These are phyloP conservation scores for Nannochloropsis granulata DNA, from an alignment of 108 stramenopile genomes.

Conservation along the genomic window DNA sequence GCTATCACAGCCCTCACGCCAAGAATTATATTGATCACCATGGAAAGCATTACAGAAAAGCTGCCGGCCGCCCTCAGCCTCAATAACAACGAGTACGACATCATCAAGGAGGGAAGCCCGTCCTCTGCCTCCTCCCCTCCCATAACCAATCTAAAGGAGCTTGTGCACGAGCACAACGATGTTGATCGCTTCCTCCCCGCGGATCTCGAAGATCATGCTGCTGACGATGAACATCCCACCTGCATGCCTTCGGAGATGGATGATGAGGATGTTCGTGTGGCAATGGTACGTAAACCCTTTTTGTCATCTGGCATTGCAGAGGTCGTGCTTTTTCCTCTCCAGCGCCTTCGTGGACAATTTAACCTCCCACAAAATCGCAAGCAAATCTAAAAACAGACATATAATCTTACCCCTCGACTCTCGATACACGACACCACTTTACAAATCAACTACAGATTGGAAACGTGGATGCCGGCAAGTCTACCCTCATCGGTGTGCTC, in stretches of 20 bases:
- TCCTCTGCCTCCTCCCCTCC: neutral
- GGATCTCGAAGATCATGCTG: neutral
- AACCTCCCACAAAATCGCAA: too few species aligned
- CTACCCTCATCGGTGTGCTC: conserved; percentile 81
- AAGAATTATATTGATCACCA: neutral
- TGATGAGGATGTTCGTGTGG: neutral
- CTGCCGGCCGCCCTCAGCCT: neutral
- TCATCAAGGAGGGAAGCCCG: neutral
- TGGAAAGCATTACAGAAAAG: neutral
- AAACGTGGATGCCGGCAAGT: conserved; percentile 50
- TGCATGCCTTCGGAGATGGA: neutral
- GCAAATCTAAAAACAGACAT: too few species aligned
- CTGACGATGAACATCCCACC: neutral
- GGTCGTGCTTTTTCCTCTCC: too few species aligned
- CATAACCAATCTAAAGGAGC: neutral
- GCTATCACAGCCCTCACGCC: neutral
- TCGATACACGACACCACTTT: too few species aligned
- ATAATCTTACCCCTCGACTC: too few species aligned
- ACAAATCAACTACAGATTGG: neutral
- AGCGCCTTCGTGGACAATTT: too few species aligned
- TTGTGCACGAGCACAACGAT: neutral
- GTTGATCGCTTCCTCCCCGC: neutral
- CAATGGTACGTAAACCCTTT: neutral
- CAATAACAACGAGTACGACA: neutral
- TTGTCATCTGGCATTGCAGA: too few species aligned